Conservation (phyloP, 371 early-diverging fungal species). For the Sporodiniella umbellata region DNA sequence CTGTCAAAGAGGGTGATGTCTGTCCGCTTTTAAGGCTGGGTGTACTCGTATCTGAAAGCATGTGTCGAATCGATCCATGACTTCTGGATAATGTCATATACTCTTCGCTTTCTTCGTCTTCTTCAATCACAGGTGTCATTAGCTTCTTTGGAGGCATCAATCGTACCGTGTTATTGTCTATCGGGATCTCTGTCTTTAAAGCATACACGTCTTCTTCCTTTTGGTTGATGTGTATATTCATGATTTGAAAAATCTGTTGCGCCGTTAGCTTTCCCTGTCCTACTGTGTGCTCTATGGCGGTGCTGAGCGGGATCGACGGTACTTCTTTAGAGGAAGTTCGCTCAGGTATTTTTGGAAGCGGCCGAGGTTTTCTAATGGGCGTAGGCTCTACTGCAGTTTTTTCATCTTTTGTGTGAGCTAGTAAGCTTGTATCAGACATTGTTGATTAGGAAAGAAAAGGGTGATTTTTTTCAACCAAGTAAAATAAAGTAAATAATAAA, state of each 20-base stretch:
- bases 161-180: background rate
- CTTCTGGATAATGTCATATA: background rate
- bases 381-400: slow-evolving; percentile 39
- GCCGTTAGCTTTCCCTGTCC: slow-evolving; percentile 9
- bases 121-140: slow-evolving; percentile 20
- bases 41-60: background rate
- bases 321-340: slow-evolving; percentile 5
- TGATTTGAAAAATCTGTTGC: slow-evolving; percentile 16
- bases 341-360: slow-evolving; percentile 20
- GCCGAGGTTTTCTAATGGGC: slow-evolving; percentile 12
- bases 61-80: background rate
- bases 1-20: slow-evolving; percentile 3
- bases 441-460: slow-evolving; percentile 55
- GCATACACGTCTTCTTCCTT: slow-evolving; percentile 16
- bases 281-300: background rate
- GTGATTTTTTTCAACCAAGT: no score
- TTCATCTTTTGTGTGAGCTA: background rate
- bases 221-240: slow-evolving; percentile 5
- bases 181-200: slow-evolving; percentile 15
- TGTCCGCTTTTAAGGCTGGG: slow-evolving; percentile 16
- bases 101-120: slow-evolving; percentile 13
- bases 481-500: background rate
- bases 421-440: slow-evolving; percentile 49
- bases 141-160: background rate
- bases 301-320: background rate